phyloP scores from a whole-genome alignment of 805 yeast species.

The Saccharomycopsis fodiens region DNA sequence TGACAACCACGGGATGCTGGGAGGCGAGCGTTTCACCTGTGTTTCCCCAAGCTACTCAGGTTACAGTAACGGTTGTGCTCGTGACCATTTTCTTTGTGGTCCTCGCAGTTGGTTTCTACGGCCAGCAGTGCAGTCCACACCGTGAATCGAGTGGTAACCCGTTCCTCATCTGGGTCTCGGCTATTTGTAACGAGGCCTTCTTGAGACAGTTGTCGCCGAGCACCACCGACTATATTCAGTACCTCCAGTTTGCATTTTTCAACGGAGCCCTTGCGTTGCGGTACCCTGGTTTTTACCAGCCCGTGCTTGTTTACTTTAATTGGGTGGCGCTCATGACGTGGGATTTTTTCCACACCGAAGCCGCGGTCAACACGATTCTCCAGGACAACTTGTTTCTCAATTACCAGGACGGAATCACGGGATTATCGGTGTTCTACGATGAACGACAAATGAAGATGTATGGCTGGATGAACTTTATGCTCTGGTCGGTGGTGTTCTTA shows the following conservation, averaged over 20 bases:
- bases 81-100: constrained; percentile 37
- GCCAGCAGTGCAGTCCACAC: constrained; percentile 42
- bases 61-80: constrained; percentile 33
- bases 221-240: constrained; percentile 39
- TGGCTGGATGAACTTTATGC: constrained; percentile 39
- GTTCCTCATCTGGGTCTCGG: constrained; percentile 44
- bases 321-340: constrained; percentile 47
- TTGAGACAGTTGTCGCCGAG: constrained; percentile 51
- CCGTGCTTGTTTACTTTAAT: constrained; percentile 39
- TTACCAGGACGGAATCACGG: constrained; percentile 33
- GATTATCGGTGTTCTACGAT: constrained; percentile 28
- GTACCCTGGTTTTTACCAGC: constrained; percentile 60
- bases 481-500: constrained; percentile 22
- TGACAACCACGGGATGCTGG: constrained; percentile 40
- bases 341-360: constrained; percentile 20
- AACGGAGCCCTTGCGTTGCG: constrained; percentile 45
- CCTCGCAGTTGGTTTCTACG: constrained; percentile 28
- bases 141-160: constrained; percentile 47
- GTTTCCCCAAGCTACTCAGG: constrained; percentile 26
- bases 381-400: constrained; percentile 35
- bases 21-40: constrained; percentile 42
- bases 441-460: constrained; percentile 6
- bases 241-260: constrained; percentile 54
- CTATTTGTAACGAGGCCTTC: constrained; percentile 51
- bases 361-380: constrained; percentile 23